These are phyloP conservation scores for Nitzschia inconspicua DNA, from an alignment of 108 stramenopile genomes.

Conservation along the genomic window DNA sequence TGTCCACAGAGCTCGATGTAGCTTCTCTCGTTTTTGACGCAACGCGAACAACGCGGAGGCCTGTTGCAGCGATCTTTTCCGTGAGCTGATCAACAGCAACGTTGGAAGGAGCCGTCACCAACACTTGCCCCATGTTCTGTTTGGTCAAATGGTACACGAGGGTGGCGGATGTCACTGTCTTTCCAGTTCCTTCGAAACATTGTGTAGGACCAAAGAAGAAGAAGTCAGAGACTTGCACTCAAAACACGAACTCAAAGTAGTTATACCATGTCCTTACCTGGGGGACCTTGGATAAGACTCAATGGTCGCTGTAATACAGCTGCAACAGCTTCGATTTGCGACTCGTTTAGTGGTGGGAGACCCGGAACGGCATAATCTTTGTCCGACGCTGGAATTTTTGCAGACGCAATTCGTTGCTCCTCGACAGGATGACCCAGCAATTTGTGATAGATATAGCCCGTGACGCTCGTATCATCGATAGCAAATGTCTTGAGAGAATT, in stretches of 20 bases:
- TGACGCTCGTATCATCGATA: conserved; percentile 94
- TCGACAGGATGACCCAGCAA: conserved; percentile 96
- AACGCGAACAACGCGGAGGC: conserved; percentile 93
- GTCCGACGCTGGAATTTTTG: conserved; percentile 51
- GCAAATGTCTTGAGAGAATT: conserved; percentile 97
- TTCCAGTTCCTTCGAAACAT: conserved; percentile 95
- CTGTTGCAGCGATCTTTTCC: conserved; percentile 95
- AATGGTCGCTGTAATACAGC: conserved; percentile 91
- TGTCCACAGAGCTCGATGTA: conserved; percentile 79
- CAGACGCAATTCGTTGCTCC: conserved; percentile 83
- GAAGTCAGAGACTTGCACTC: neutral
- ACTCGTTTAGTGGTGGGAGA: conserved; percentile 93
- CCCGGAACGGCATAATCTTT: conserved; percentile 86
- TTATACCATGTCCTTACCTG: too few relatives aligned
- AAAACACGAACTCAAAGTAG: conserved; percentile 1
- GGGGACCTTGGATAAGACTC: conserved; percentile 96
- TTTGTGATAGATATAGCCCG: conserved; percentile 97
- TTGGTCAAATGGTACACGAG: conserved; percentile 95
- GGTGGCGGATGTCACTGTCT: conserved; percentile 96
- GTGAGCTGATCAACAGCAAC: conserved; percentile 99
- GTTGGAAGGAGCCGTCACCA: conserved; percentile 97
- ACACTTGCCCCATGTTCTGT: conserved; percentile 93
- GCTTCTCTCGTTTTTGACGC: conserved; percentile 94
- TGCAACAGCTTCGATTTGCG: conserved; percentile 89
- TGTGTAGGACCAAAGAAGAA: conserved; percentile 85